Conservation (phyloP, 805 yeast genomes). For the Sporopachydermia lactativora region DNA sequence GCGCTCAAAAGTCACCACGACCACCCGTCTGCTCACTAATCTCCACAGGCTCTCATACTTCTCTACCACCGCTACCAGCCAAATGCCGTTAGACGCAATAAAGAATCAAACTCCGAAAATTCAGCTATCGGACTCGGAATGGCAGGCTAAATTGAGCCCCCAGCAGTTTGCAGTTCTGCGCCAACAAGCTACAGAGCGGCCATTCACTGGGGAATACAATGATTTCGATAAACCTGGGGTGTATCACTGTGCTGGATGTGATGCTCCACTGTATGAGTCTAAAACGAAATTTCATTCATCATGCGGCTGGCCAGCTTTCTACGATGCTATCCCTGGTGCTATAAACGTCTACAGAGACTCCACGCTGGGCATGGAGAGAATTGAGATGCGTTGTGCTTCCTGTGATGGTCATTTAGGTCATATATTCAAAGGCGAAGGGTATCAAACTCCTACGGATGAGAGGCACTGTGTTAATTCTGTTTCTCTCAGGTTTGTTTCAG, state of each 20-base stretch:
- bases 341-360: conserved; percentile 46
- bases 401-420: conserved; percentile 97
- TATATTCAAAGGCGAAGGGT: conserved; percentile 90
- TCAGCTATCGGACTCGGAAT: conserved; percentile 37
- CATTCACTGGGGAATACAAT: conserved; percentile 48
- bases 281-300: conserved; percentile 75
- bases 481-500: conserved; percentile 45
- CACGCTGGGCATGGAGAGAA: conserved; percentile 65
- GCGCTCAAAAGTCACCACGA: no score
- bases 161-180: conserved; percentile 69
- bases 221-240: conserved; percentile 40
- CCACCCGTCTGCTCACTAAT: no score
- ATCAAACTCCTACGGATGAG: conserved; percentile 71
- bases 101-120: not conserved
- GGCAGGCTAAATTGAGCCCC: conserved; percentile 70
- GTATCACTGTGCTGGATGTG: conserved; percentile 81
- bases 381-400: conserved; percentile 74
- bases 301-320: conserved; percentile 99
- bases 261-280: conserved; percentile 63
- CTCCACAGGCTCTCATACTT: no score
- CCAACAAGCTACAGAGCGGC: conserved; percentile 58
- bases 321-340: conserved; percentile 75
- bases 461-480: conserved; percentile 93
- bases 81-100: not conserved
- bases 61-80: no score